Evolutionary conservation across 163 green algal genomes (phyloP), one percentile per base, ranked within the genome.

Genomic region (Coccomyxa subellipsoidea): DNA sequence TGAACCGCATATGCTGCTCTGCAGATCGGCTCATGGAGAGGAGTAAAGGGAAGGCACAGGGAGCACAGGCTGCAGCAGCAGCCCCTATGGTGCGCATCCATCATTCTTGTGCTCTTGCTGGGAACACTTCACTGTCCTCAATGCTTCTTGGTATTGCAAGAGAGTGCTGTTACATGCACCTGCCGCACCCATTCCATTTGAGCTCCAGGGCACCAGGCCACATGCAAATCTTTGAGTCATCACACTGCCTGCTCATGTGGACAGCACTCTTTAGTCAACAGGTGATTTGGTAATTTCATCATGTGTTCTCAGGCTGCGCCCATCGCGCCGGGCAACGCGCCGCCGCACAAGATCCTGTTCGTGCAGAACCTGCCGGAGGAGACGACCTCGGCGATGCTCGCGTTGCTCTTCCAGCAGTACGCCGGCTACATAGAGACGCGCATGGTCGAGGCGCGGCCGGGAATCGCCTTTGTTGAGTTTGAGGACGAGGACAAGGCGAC

Each of bases 391-490:
- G 78, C 85, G 47, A 99, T 98, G 95, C 88, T 99, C 4, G 79
- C 84, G n/a, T 92, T 97, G 90, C 91, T 99, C 0, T 99, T 99
- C 91, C 86, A 97, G 85, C 95, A 99, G 87, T 98, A 96, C 85
- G 90, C 93, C 35, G 96, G 96, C 32, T 98, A 97, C 87, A 91
- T 91, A 83, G 96, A 99, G 87, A 92, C 94, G 40, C 70, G 96
- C 53, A 97, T 99, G 95, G 92, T 99, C 69, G 91, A 97, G 53
- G 88, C 90, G 39, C 92, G 92, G n/a, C 96, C 96, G 0, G 96
- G 95, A 78, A 99, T 99, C 76, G 95, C 95, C 0, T 99, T 99
- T 88, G 94, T 99, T 34, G 96, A 99, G 88, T 99, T 95, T 85
- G 92, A 96, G n/a, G 95, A 93, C 84, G 97, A 98, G 53, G 85